Evolutionary conservation across 768 basidiomycete genomes (phyloP).

Genomic region (Clathrus columnatus): DNA sequence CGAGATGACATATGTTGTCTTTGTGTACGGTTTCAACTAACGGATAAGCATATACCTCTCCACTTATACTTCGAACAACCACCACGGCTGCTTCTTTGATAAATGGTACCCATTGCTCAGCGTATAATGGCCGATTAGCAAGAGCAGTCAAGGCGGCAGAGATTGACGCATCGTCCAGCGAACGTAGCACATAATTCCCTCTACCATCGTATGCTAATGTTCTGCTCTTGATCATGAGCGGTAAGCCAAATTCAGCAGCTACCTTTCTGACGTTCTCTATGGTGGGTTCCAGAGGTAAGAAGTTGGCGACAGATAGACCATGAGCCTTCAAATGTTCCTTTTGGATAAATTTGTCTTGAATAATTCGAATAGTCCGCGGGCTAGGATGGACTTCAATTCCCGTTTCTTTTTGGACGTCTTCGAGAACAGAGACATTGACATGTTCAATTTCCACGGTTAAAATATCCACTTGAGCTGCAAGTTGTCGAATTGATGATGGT

Average conservation of each 20-base stretch:
- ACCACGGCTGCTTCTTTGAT: constrained; percentile 89
- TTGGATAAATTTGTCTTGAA: constrained; percentile 71
- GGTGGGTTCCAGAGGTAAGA: constrained; percentile 47
- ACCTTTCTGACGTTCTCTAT: constrained; percentile 44
- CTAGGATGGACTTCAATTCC: constrained; percentile 51
- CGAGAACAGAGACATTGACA: constrained; percentile 70
- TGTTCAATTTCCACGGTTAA: constrained; percentile 97
- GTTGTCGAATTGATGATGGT: constrained; percentile 63
- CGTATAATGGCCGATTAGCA: constrained; percentile 70
- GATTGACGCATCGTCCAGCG: constrained; percentile 42
- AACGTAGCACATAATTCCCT: constrained; percentile 75
- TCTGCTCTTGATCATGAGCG: constrained; percentile 93
- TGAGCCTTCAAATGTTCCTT: constrained; percentile 47
- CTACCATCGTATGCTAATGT: constrained; percentile 94
- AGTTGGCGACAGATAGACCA: constrained; percentile 50
- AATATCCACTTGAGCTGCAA: constrained; percentile 75
- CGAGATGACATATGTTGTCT: constrained; percentile 87
- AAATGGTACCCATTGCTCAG: constrained; percentile 91
- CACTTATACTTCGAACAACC: constrained; percentile 76
- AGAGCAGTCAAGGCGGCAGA: constrained; percentile 41
- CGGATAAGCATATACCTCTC: constrained; percentile 77
- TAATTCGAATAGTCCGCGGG: constrained; percentile 71
- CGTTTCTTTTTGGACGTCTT: constrained; percentile 40
- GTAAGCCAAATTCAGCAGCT: constrained; percentile 58
- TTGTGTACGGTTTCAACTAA: constrained; percentile 93